phyloP scores from a whole-genome alignment of 108 stramenopile species.

The Nitzschia palea region DNA sequence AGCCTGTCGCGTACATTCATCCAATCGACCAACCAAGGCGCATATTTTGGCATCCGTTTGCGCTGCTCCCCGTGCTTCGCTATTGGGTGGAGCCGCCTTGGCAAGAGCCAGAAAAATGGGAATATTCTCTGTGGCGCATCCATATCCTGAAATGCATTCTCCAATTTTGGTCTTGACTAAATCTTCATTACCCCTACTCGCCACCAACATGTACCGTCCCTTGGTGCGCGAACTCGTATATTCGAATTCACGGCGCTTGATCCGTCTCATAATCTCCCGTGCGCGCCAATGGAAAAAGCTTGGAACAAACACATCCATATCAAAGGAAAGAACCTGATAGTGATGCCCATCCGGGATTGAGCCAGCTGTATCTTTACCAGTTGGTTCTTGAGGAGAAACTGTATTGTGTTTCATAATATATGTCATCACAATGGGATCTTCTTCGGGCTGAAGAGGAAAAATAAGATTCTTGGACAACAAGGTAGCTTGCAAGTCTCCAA shows the following conservation, averaged over 20 bases:
- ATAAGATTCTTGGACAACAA: slow-evolving; percentile 58
- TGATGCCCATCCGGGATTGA: neutral
- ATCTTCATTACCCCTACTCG: slow-evolving; percentile 65
- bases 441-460: slow-evolving; percentile 26
- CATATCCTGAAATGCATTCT: slow-evolving; percentile 59
- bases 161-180: slow-evolving; percentile 58
- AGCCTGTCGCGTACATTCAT: slow-evolving; percentile 39
- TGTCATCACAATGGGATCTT: slow-evolving; percentile 39
- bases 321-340: slow-evolving; percentile 49
- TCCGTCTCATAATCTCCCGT: slow-evolving; percentile 71
- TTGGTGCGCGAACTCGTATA: slow-evolving; percentile 73
- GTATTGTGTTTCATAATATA: slow-evolving; percentile 73
- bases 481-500: slow-evolving; percentile 52
- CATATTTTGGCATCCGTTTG: slow-evolving; percentile 63
- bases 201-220: slow-evolving; percentile 63
- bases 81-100: slow-evolving; percentile 44
- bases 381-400: slow-evolving; percentile 48
- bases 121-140: slow-evolving; percentile 44
- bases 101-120: slow-evolving; percentile 38
- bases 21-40: slow-evolving; percentile 49
- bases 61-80: slow-evolving; percentile 69
- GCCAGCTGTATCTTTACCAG: neutral
- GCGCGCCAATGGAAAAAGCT: slow-evolving; percentile 62
- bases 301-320: slow-evolving; percentile 69
- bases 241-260: slow-evolving; percentile 79